Evolutionary conservation across 2,329 filamentous ascomycete genomes (phyloP).

Genomic region (Exserohilum turcica): DNA sequence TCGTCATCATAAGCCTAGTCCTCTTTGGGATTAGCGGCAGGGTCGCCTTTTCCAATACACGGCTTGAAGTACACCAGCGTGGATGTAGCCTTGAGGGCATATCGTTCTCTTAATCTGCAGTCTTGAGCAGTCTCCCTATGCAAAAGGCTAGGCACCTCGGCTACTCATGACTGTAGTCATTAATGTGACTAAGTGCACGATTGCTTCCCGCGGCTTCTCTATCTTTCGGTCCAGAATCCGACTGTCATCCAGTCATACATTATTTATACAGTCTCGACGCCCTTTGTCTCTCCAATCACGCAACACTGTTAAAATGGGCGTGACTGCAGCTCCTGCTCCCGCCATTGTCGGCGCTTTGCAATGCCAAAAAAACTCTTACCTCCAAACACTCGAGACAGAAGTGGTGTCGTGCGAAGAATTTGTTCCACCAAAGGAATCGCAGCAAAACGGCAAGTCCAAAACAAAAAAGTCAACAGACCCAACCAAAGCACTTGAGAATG

Average conservation of each 20-base stretch:
- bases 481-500: conserved; percentile 20
- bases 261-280: not conserved
- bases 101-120: not conserved
- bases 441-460: conserved; percentile 30
- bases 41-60: not conserved
- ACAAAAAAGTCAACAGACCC: conserved; percentile 35
- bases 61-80: not conserved
- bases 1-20: not conserved
- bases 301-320: conserved; percentile 22
- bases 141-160: not conserved
- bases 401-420: conserved; percentile 42
- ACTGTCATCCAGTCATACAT: conserved; percentile 12
- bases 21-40: not conserved
- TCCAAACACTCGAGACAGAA: conserved; percentile 36
- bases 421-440: conserved; percentile 22
- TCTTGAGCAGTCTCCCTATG: not conserved
- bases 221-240: conserved; percentile 7
- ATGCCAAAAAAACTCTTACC: conserved; percentile 43
- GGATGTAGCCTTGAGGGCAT: not conserved
- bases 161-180: conserved; percentile 11
- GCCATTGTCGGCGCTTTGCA: conserved; percentile 39
- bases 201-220: conserved; percentile 19
- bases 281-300: not conserved
- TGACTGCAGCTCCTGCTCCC: conserved; percentile 16
- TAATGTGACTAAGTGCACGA: conserved; percentile 18